These are phyloP conservation scores for Erodium trifolium DNA, from an alignment of 441 rosid species.

Conservation along the genomic window DNA sequence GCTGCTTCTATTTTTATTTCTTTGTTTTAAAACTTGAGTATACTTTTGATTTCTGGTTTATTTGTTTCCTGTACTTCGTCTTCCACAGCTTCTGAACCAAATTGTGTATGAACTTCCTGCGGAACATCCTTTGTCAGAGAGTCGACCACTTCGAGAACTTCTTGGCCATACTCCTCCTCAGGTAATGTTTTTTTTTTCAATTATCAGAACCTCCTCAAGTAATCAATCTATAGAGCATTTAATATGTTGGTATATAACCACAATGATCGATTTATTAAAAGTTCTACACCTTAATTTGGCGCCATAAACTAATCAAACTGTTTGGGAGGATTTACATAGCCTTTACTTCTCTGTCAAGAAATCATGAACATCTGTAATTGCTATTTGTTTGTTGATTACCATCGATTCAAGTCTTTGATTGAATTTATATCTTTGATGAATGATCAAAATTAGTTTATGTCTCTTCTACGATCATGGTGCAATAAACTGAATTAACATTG, in stretches of 20 bases:
- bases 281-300: not conserved
- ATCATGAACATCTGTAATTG: not conserved
- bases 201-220: too few relatives aligned
- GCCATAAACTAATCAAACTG: constrained; percentile 6
- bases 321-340: constrained; percentile 3
- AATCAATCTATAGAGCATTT: not conserved
- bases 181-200: constrained; percentile 24
- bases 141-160: constrained; percentile 56
- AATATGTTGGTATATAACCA: not conserved
- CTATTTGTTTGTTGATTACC: not conserved
- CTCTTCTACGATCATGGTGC: not conserved
- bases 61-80: constrained; percentile 9
- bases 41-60: constrained; percentile 12
- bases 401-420: not conserved
- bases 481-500: not conserved
- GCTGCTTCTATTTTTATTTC: constrained; percentile 10
- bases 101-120: constrained; percentile 69
- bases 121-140: constrained; percentile 65
- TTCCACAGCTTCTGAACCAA: constrained; percentile 55
- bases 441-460: not conserved
- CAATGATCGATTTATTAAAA: too few relatives aligned
- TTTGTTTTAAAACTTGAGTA: too few relatives aligned
- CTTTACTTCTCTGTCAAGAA: not conserved
- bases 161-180: constrained; percentile 72
- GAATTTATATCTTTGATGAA: not conserved